Evolutionary conservation across 345 rosid genomes (phyloP), one percentile per base, ranked within the genome.

Genomic region (Gossypioides kirkii): DNA sequence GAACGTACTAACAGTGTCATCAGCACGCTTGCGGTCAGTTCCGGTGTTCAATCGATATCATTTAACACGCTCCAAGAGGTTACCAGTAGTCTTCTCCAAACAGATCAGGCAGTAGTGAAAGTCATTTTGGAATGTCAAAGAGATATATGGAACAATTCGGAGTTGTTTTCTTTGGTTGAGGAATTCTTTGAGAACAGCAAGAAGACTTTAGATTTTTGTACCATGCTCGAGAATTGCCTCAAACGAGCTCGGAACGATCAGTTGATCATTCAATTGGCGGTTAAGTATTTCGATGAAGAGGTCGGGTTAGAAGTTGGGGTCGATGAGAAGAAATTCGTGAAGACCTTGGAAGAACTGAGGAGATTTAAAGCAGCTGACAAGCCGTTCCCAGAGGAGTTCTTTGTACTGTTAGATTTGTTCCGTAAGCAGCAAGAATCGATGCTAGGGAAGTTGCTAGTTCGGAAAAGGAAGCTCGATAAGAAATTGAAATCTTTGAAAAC

Each of bases 71-170:
- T 95, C 76, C 83, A 71, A 72, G 97, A 89, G 81, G 92, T 89
- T 26, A 92, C 89, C 0, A 85, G 74, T 20, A 79, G 87, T 65
- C 85, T 95, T 45, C 89, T 92, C 20, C 98, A 88, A 18, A 87
- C 90, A 94, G 89, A 92, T 75, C 96, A 90, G 80, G 99, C 88
- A 49, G 96, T 84, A 18, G 96, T 82, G 61, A 82, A 87, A 61
- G 84, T 92, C 70, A 92, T 95, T 43, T 80, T 92, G 8, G 86
- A 90, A 20, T 58, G 81, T 81, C 85, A 86, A 80, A 80, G 86
- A 46, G 98, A 92, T 71, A 87, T 88, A 73, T 95, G 96, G 98
- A 85, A 84, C 49, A 87, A 86, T 64, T 76, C 76, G 25, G 93
- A 85, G 10, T 80, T 92, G 82, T 89, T 81, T 66, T 79, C 78